phyloP scores from a whole-genome alignment of 2,329 filamentous ascomycete species.

The Nakataea oryzae region DNA sequence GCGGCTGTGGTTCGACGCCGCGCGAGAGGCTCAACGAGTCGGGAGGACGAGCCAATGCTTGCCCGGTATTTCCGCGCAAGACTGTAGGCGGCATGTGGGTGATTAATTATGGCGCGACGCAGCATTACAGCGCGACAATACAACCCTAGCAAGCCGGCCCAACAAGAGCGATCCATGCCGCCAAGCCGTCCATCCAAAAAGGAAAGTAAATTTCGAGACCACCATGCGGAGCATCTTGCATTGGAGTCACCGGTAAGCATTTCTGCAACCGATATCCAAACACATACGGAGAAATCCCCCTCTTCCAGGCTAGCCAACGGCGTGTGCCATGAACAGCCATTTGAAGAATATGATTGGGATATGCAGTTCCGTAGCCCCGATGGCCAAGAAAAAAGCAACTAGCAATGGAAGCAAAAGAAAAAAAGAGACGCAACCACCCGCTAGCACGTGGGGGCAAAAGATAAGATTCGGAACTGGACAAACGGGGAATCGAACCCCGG shows the following conservation, averaged over 20 bases:
- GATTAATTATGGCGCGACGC: neutral
- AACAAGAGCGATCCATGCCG: neutral
- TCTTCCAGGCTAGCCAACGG: no score
- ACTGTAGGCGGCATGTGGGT: neutral
- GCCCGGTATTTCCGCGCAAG: neutral
- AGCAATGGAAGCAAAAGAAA: no score
- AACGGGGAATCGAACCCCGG: constrained; percentile 3
- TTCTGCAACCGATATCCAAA: no score
- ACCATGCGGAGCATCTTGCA: neutral
- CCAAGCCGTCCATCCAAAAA: neutral
- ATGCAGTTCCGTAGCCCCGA: no score
- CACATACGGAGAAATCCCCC: neutral
- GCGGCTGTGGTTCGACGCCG: no score
- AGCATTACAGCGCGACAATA: neutral
- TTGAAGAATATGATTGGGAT: no score
- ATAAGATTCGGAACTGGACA: neutral
- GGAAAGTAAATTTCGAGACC: neutral
- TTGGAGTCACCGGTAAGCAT: no score
- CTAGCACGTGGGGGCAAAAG: neutral
- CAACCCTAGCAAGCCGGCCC: neutral
- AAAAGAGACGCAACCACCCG: neutral
- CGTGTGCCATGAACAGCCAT: no score
- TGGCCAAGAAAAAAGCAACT: no score
- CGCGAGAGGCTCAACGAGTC: no score
- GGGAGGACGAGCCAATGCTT: neutral